phyloP scores from a whole-genome alignment of 1,284 basidiomycete genomes.

The Papiliotrema terrestris region DNA sequence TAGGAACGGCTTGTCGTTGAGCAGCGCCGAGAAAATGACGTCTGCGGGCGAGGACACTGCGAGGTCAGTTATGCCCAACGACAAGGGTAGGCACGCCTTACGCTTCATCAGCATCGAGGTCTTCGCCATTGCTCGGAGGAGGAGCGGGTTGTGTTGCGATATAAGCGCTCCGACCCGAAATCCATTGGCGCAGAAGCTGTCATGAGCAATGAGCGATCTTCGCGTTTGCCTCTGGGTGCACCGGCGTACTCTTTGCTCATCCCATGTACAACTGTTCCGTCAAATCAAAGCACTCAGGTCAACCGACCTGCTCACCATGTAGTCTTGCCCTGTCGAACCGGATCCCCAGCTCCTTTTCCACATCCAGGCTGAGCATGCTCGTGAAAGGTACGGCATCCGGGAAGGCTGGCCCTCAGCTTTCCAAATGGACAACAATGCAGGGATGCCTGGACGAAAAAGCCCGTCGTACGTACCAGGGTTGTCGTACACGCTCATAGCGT shows the following conservation, averaged over 20 bases:
- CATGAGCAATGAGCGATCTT: neutral
- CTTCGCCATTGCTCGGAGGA: constrained; percentile 46
- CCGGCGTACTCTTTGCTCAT: constrained; percentile 51
- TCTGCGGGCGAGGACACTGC: constrained; percentile 43
- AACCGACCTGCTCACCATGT: constrained; percentile 31
- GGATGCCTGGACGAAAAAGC: too few relatives aligned
- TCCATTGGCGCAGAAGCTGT: constrained; percentile 51
- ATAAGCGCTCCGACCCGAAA: constrained; percentile 48
- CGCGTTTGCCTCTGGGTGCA: too few relatives aligned
- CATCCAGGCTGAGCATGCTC: constrained; percentile 48
- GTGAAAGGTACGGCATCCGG: constrained; percentile 43
- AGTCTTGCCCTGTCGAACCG: constrained; percentile 45
- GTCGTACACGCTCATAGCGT: constrained; percentile 48
- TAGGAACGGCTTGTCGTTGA: constrained; percentile 26
- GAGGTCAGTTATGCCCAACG: constrained; percentile 2
- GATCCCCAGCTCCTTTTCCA: constrained; percentile 45
- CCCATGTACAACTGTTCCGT: constrained; percentile 40
- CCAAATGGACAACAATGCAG: neutral
- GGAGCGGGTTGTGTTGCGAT: constrained; percentile 47
- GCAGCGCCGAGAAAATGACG: constrained; percentile 41
- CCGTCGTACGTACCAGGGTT: constrained; percentile 22
- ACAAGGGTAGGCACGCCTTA: constrained; percentile 8
- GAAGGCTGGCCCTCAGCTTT: constrained; percentile 16
- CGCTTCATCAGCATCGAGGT: constrained; percentile 47
- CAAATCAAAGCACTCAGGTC: neutral